Base-by-base conservation (phyloP, 2,329 filamentous ascomycete genomes). In the Blastomyces percursus region DNA sequence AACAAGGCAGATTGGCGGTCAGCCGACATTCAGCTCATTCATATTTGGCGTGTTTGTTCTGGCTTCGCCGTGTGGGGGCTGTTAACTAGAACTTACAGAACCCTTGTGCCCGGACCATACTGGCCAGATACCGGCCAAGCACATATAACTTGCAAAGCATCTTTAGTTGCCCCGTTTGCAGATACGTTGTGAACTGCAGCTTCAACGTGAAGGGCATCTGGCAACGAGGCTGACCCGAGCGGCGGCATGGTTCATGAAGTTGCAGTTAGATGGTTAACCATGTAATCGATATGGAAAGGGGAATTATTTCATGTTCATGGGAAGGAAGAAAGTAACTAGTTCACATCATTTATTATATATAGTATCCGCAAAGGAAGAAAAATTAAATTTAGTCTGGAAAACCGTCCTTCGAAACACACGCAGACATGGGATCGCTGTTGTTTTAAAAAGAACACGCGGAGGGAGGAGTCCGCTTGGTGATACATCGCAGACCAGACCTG, bases 51-150 rank as follows among this genome's bases (percentile, higher is more conserved):
- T 30, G 51, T 38, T 55, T 35, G 27, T 12, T 55, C 30, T 35
- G 27, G 52, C 62, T 59, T 62, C 46, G 35, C 58, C 27, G 38
- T 40, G 3, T 3, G 6, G 46, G 38, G 46, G 12, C 12, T n/a
- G 56, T 44, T 11, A 32, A 30, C 30, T 21, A 32, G 50, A 59
- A 66, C 75, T 67, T 70, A 78, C 75, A 78, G 63, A n/a, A 74
- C 63, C 61, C 76, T 71, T 8, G 75, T 75, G 7, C 76, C 76
- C 1, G 74, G 70, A 0, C 76, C 76, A 67, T 78, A 78, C 63
- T 78, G 76, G 9, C 75, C 76, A 3, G 74, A 77, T 3, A 78
- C 71, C 4, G 75, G 74, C 75, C 75, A 78, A n/a, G 75, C 76
- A 64, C 76, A 78, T 16, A 78, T 67, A 51, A 78, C 75, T 55